A percentile compares a stretch with the other conserved stretches of the same genome.
Conservation (phyloP, 2,329 filamentous ascomycete genomes). For the Diaporthe aspalathi region DNA sequence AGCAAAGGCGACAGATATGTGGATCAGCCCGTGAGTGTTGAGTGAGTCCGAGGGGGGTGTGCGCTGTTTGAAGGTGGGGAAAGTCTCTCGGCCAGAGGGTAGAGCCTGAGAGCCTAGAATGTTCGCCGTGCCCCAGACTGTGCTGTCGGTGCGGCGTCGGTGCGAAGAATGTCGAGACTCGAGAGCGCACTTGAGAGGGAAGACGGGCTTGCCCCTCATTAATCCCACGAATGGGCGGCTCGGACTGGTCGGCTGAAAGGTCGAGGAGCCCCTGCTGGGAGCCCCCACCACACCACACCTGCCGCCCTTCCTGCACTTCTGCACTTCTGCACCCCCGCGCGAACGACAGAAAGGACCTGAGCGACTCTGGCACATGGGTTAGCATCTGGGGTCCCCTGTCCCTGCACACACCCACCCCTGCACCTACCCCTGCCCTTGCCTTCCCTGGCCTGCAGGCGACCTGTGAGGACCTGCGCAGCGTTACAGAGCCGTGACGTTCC, state of each 20-base stretch:
- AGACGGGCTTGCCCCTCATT: constrained; percentile 15
- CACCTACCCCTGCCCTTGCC: too few species aligned
- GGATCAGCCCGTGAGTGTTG: neutral
- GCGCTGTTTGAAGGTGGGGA: too few species aligned
- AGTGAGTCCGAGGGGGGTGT: too few species aligned
- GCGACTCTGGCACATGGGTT: constrained; percentile 24
- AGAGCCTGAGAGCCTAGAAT: constrained; percentile 27
- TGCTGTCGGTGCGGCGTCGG: neutral
- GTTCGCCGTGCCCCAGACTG: constrained; percentile 33
- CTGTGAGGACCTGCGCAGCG: constrained; percentile 29
- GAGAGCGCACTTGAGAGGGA: too few species aligned
- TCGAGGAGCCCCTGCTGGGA: too few species aligned
- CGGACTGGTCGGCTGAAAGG: neutral
- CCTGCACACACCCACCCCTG: too few species aligned
- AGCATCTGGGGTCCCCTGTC: constrained; percentile 12
- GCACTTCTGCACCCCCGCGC: neutral
- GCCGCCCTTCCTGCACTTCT: too few species aligned
- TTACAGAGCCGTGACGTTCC: constrained; percentile 36
- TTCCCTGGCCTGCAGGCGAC: constrained; percentile 4
- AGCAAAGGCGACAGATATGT: neutral
- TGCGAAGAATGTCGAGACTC: too few species aligned
- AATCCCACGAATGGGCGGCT: constrained; percentile 30
- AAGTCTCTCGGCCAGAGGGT: too few species aligned
- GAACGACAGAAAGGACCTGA: constrained; percentile 15
- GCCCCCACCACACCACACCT: too few species aligned